These are phyloP conservation scores for Naganishia antarctica DNA, from an alignment of 768 basidiomycete genomes.

Conservation along the genomic window DNA sequence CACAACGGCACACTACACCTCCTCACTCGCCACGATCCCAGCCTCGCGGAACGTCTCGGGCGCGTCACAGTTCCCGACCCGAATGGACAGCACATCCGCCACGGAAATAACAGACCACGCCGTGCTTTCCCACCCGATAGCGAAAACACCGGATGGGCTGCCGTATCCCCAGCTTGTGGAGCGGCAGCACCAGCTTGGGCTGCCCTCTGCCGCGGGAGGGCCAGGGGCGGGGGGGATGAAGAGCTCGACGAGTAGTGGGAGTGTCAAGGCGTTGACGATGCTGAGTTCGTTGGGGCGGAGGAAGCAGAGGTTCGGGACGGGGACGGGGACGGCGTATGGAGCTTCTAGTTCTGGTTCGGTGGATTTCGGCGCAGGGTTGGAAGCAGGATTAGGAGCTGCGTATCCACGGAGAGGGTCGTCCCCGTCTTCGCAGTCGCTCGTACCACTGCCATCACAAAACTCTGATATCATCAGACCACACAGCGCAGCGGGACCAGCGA, in stretches of 20 bases:
- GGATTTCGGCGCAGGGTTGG: neutral
- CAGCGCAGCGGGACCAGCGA: neutral
- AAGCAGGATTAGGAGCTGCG: neutral
- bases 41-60: slow-evolving; percentile 20
- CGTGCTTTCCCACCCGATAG: slow-evolving; percentile 1
- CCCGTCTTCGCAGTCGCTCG: neutral
- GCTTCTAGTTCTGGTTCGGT: too few species aligned
- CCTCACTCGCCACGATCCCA: neutral
- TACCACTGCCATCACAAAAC: neutral
- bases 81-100: slow-evolving; percentile 11
- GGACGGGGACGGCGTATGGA: neutral
- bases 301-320: neutral
- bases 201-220: neutral
- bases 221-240: neutral
- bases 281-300: slow-evolving; percentile 10
- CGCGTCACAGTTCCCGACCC: slow-evolving; percentile 23
- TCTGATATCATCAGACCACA: neutral
- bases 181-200: too few species aligned
- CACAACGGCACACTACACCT: neutral
- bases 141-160: slow-evolving; percentile 7
- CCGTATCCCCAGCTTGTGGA: slow-evolving; percentile 12
- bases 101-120: slow-evolving; percentile 15
- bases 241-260: slow-evolving; percentile 7
- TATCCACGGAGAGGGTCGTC: neutral
- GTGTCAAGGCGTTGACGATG: slow-evolving; percentile 4